A percentile compares a stretch with the other conserved stretches of the same genome.
Evolutionary conservation across 2,329 filamentous ascomycete genomes (phyloP).

Genomic region (Orbilia brochopaga): DNA sequence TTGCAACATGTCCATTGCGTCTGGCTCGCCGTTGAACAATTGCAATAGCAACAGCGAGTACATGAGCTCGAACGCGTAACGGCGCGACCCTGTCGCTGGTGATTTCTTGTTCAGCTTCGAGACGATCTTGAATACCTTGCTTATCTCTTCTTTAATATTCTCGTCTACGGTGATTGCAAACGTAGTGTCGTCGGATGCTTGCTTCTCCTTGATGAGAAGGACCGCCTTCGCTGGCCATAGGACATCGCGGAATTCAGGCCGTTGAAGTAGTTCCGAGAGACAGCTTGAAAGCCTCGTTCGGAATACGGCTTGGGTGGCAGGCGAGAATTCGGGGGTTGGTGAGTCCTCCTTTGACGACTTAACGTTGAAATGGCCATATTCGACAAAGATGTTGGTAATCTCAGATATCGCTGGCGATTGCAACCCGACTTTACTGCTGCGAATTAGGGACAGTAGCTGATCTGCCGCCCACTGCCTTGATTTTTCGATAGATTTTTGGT

Average conservation of each 20-base stretch:
- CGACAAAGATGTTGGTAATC: constrained; percentile 52
- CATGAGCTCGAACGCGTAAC: constrained; percentile 72
- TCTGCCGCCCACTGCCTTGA: constrained; percentile 55
- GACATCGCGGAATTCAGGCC: constrained; percentile 19
- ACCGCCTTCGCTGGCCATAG: constrained; percentile 38
- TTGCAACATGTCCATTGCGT: constrained; percentile 67
- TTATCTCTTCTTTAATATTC: constrained; percentile 52
- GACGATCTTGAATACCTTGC: constrained; percentile 52
- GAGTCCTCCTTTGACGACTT: constrained; percentile 14
- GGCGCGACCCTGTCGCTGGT: constrained; percentile 22
- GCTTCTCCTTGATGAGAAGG: constrained; percentile 27
- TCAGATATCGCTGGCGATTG: constrained; percentile 47
- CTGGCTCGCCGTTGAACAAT: constrained; percentile 85
- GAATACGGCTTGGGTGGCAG: constrained; percentile 52
- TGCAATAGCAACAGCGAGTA: constrained; percentile 85
- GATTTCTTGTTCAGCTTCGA: constrained; percentile 25
- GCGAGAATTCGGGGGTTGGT: constrained; percentile 34
- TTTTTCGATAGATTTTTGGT: constrained; percentile 48
- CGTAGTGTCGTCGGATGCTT: constrained; percentile 5
- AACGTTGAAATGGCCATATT: constrained; percentile 53
- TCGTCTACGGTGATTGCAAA: constrained; percentile 31
- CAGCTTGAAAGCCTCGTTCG: constrained; percentile 53
- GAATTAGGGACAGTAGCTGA: constrained; percentile 52
- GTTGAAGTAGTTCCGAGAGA: constrained; percentile 44
- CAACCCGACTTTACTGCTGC: constrained; percentile 52